Base-by-base conservation (phyloP, 2,329 filamentous ascomycete genomes). In the Colletotrichum godetiae region DNA sequence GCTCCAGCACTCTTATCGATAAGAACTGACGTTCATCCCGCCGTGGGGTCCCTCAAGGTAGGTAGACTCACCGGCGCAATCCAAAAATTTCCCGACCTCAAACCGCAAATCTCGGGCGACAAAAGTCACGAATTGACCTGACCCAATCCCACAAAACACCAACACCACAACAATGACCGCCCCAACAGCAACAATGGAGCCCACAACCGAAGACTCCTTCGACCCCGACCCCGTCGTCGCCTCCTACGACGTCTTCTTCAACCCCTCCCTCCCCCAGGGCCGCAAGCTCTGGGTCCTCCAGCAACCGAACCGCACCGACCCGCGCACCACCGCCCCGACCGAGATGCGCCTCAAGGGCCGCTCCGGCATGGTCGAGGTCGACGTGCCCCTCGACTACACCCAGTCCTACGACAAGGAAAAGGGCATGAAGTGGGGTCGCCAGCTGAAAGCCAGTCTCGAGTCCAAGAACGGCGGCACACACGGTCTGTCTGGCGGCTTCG, bases 331-430 rank as follows among this genome's bases (percentile, higher is more conserved):
- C 59, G 82, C 90, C 27, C 93, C 96, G 12, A 86, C 90, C 19
- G 91, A 93, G 78, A 86, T 98, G 78, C 94, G 96, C 76, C 86
- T 98, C 81, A 99, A 98, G 85, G 89, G 92, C 15, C 85, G 89
- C 69, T 90, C 94, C 0, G 95, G 95, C 68, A 94, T 98, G 84
- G 87, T 98, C 69, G 97, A 99, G 84, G 88, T 98, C 65, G 97
- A 99, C 81, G 89, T 98, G n/a, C 94, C 95, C 5, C 87, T 98
- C 77, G 91, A 92, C 85, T 92, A 91, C 75, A 86, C 87, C 68
- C 82, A 82, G 73, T 92, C 94, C 79, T 98, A 98, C 86, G 95
- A 98, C 84, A 90, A 92, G 76, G 89, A 90, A 76, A 95, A 96
- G 84, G 96, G 95, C 60, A 85, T 97, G 64, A 89, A 90, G 76